Base-by-base conservation (phyloP, 176 grass and related monocot species). In the Cocos nucifera region DNA sequence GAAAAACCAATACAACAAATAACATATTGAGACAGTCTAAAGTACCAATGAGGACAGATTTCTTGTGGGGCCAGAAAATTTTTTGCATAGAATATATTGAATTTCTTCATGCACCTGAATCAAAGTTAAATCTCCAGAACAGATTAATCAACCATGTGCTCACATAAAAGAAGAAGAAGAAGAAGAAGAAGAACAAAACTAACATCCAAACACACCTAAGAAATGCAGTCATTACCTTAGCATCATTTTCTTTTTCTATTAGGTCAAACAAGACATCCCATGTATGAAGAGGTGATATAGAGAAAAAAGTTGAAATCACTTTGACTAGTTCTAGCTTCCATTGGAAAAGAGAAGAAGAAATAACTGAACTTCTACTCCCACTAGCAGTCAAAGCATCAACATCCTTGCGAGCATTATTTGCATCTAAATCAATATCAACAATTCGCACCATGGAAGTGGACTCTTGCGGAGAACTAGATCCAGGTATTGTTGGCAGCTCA, bases 401-500 rank as follows among this genome's bases (percentile, higher is more conserved):
- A 69, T 83, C 78, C 49, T 78, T 70, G 65, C 77, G 72, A 73
- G 14, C 15, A 53, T 75, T 78, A 67, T 56, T 70, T 53, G 70
- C 77, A 86, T 95, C 90, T 55, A 95, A 76, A 61, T 95, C 85
- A 76, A 95, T 78, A 75, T 95, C 90, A 66, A 80, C 79, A 63
- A 89, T 73, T 65, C 56, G 78, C 60, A 49, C 58, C 62, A 54
- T 85, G 63, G 51, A 67, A 70, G 78, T 57, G 51, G 69, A 29
- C 54, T 82, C 86, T 7, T 85, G 77, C 25, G 44, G 61, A 54
- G 64, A 82, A 59, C 79, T 78, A 57, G 58, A 76, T 61, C 69
- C 54, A 65, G 74, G 73, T 60, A 89, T 56, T 54, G 73, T 68
- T 66, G 84, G 78, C 65, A 51, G 35, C 61, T 75, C 66, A 19